Base-by-base conservation (phyloP, 371 early-diverging fungal species). In the Blyttiomyces sp. region DNA sequence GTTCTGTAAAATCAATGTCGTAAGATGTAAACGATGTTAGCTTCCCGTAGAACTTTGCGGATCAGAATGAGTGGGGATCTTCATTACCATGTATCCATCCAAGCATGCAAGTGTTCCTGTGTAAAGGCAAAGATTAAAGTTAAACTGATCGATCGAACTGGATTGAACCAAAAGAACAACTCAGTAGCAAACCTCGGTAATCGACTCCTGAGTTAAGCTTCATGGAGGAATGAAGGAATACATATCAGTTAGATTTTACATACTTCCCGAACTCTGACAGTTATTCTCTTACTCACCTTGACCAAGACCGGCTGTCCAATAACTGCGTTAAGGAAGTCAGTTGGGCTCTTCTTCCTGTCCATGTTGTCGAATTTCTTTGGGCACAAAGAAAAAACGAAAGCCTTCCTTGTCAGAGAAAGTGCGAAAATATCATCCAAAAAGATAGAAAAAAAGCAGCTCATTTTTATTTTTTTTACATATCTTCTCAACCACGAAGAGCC, bases 201-300 rank as follows among this genome's bases (percentile, higher is more conserved):
- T 96, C 94, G 54, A 95, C 86, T 31, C 96, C 96, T 17, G 95
- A 93, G 74, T 95, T 94, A 24, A 96, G 86, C 64, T 88, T 88
- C n/a, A n/a, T n/a, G n/a, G n/a, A n/a, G n/a, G n/a, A n/a, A n/a
- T n/a, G n/a, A n/a, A n/a, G n/a, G n/a, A n/a, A n/a, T n/a, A n/a
- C n/a, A n/a, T n/a, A n/a, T n/a, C n/a, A n/a, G n/a, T n/a, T n/a
- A n/a, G n/a, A n/a, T n/a, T n/a, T n/a, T n/a, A n/a, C n/a, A n/a
- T n/a, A n/a, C n/a, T n/a, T n/a, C n/a, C n/a, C n/a, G n/a, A n/a
- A n/a, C n/a, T n/a, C n/a, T n/a, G n/a, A n/a, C n/a, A n/a, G n/a
- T n/a, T n/a, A n/a, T n/a, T n/a, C n/a, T n/a, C n/a, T n/a, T n/a
- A n/a, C n/a, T n/a, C n/a, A n/a, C n/a, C n/a, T n/a, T n/a, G 19